Evolutionary conservation across 78 protist genomes (phyloP).

Genomic region (slime mould (Dictyostelium discoideum)): dicty_2.7 NC_007090.3:5334501-5335000

Average conservation of each 20-base stretch:
- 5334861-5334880: background rate
- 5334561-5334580: background rate
- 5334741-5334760: background rate
- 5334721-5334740: background rate
- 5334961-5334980: background rate
- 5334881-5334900: background rate
- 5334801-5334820: background rate
- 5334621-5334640: conserved; percentile 8
- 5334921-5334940: background rate
- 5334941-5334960: background rate
- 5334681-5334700: background rate
- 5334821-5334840: background rate
- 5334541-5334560: background rate
- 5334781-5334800: background rate
- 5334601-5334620: background rate
- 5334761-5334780: background rate
- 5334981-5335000: background rate
- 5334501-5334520: background rate
- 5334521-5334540: background rate
- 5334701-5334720: background rate
- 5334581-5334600: background rate
- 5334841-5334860: background rate
- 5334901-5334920: background rate
- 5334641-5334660: background rate
- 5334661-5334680: background rate